These are phyloP conservation scores for Obba rivulosa DNA, from an alignment of 768 basidiomycete genomes.

Conservation along the genomic window DNA sequence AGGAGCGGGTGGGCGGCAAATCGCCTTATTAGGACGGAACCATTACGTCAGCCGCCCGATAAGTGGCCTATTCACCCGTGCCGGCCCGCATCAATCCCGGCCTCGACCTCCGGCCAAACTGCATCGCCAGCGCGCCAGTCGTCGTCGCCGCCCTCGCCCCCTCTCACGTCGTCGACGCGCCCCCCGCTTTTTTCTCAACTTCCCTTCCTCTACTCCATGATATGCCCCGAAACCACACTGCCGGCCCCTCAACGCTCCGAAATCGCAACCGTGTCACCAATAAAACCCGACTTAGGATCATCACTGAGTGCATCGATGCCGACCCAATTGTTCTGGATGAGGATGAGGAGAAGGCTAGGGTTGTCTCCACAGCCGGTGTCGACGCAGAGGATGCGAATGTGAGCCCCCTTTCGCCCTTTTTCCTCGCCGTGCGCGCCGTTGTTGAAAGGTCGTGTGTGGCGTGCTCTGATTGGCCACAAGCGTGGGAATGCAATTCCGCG, in stretches of 20 bases:
- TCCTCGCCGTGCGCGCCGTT: constrained; percentile 33
- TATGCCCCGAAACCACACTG: constrained; percentile 79
- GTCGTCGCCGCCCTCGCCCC: constrained; percentile 25
- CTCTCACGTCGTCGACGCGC: constrained; percentile 16
- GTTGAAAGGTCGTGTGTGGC: constrained; percentile 41
- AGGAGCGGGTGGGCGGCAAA: too few species aligned
- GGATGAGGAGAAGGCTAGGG: constrained; percentile 80
- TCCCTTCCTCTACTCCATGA: constrained; percentile 60
- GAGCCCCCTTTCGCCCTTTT: constrained; percentile 37
- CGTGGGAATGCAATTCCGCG: constrained; percentile 44
- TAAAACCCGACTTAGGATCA: constrained; percentile 84
- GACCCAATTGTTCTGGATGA: constrained; percentile 79
- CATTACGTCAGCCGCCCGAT: neutral
- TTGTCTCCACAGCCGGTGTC: constrained; percentile 79
- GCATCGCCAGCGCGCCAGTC: constrained; percentile 19
- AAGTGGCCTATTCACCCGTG: neutral
- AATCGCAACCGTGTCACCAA: constrained; percentile 90
- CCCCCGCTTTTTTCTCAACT: constrained; percentile 20
- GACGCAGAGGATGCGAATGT: constrained; percentile 93
- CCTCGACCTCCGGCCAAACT: neutral
- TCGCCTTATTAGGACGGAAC: neutral
- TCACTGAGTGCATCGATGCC: constrained; percentile 75
- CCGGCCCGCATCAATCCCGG: neutral
- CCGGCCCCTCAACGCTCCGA: constrained; percentile 73
- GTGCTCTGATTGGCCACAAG: constrained; percentile 38